Evolutionary conservation across 1,284 basidiomycete species (phyloP).

Genomic region (Cryptococcus sp.): DNA sequence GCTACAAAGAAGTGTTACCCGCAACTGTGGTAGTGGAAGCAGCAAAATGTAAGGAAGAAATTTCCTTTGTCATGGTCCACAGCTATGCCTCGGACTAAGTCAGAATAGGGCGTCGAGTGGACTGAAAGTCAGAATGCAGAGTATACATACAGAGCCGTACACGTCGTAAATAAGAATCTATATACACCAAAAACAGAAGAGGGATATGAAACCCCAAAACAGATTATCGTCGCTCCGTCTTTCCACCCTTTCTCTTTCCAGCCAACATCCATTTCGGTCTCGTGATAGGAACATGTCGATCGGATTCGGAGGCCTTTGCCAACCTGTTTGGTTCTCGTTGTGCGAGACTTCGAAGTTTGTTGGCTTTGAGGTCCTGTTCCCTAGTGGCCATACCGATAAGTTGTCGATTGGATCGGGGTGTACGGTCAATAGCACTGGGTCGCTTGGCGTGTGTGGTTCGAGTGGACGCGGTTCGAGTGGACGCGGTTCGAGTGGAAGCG

Average conservation of each 20-base stretch:
- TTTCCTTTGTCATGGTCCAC: too few relatives aligned
- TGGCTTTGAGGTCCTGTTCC: conserved; percentile 73
- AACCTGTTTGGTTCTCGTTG: conserved; percentile 79
- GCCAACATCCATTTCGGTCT: conserved; percentile 60
- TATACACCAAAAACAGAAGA: background rate
- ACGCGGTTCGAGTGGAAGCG: too few relatives aligned
- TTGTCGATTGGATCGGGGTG: conserved; percentile 66
- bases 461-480: too few relatives aligned
- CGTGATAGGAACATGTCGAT: conserved; percentile 55
- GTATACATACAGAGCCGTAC: background rate
- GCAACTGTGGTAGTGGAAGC: too few relatives aligned
- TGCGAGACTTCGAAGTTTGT: conserved; percentile 73
- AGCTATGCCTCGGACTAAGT: too few relatives aligned
- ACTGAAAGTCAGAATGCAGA: background rate
- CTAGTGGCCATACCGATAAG: conserved; percentile 73
- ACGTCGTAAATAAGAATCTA: background rate
- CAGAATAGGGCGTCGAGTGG: too few relatives aligned
- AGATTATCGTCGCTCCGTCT: conserved; percentile 69
- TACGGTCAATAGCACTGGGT: conserved; percentile 52
- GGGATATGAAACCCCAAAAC: background rate
- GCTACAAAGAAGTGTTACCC: too few relatives aligned
- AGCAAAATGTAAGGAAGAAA: too few relatives aligned
- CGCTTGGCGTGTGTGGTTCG: conserved; percentile 52
- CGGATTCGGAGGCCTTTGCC: conserved; percentile 83
- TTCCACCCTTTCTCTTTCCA: conserved; percentile 83